Evolutionary conservation across 1,284 basidiomycete species (phyloP).

Genomic region (Apiotrichum siamense): DNA sequence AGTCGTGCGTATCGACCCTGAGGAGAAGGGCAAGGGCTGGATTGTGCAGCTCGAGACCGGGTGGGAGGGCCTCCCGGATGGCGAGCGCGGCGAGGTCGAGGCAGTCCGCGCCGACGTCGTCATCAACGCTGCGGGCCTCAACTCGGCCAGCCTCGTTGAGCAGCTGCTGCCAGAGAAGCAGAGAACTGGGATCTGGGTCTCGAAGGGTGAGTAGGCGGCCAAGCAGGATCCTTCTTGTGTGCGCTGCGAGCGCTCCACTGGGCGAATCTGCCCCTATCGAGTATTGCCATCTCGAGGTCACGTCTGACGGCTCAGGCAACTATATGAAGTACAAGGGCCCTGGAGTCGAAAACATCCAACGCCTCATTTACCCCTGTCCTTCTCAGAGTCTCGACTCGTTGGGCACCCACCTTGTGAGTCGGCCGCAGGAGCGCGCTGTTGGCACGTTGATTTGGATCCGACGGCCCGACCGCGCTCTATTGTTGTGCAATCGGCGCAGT

Average conservation of each 20-base stretch:
- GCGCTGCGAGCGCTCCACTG: no score
- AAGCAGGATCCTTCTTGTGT: no score
- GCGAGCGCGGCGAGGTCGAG: constrained; percentile 50
- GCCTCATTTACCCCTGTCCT: constrained; percentile 85
- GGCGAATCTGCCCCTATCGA: no score
- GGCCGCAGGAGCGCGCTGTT: no score
- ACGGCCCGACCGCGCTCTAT: no score
- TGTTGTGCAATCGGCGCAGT: no score
- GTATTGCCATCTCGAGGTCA: constrained; percentile 3
- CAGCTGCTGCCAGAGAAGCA: constrained; percentile 56
- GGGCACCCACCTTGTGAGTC: constrained; percentile 67
- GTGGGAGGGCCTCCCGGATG: constrained; percentile 49
- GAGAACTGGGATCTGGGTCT: constrained; percentile 65
- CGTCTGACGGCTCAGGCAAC: constrained; percentile 51
- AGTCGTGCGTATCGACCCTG: constrained; percentile 78
- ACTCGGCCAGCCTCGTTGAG: constrained; percentile 65
- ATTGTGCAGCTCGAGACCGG: constrained; percentile 63
- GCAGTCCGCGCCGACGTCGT: constrained; percentile 75
- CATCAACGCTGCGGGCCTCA: constrained; percentile 83
- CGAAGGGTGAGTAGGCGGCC: constrained; percentile 52
- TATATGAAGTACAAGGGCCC: constrained; percentile 81
- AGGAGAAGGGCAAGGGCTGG: constrained; percentile 48
- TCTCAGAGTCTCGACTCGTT: constrained; percentile 59
- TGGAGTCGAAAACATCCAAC: constrained; percentile 59
- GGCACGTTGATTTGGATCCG: no score